Evolutionary conservation across 1,284 basidiomycete genomes (phyloP), one percentile per base, ranked within the genome.

Genomic region (Polyporus tsugae): DNA sequence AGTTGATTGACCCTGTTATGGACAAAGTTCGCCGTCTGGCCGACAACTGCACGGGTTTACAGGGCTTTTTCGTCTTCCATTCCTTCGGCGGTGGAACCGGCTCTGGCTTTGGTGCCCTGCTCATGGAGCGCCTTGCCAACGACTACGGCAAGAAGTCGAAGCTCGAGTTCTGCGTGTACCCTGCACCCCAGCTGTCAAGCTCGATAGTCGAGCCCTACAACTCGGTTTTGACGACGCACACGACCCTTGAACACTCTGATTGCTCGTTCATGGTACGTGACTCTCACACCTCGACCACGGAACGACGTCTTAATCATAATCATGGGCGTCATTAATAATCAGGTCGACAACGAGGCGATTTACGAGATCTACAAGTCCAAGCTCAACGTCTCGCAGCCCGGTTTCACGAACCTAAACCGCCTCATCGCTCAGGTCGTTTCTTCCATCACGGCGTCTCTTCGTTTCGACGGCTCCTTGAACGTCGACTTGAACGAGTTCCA

Each of bases 61-160:
- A 99, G 83, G 97, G 98, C 76, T 99, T 99, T 90, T 99, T 99
- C 81, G 96, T 99, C 79, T 99, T 99, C 91, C 98, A 99, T 87
- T 99, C 98, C 58, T 98, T 99, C 79, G 98, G 98, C 80, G 98
- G 98, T 82, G 98, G 98, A 82, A 99, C 97, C 76, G 98, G 98
- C 78, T 99, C 98, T 72, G 98, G 98, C 77, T 99, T 99, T 82
- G 98, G 98, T 80, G 97, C 98, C 64, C 92, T 99, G 76, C 87
- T 99, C 66, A 89, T 99, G 73, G 98, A 99, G 84, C 91, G 96
- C 70, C 91, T 99, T 71, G 97, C 97, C 55, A 92, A 94, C 72
- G 97, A 99, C 84, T 99, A 99, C 78, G 98, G 98, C 82, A 99
- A 99, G 83, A 99, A 99, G 87, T 96, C 96, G 65, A 99, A 99